Conservation (phyloP, 2,329 filamentous ascomycete species). For the Fragosphaeria purpurea region DNA sequence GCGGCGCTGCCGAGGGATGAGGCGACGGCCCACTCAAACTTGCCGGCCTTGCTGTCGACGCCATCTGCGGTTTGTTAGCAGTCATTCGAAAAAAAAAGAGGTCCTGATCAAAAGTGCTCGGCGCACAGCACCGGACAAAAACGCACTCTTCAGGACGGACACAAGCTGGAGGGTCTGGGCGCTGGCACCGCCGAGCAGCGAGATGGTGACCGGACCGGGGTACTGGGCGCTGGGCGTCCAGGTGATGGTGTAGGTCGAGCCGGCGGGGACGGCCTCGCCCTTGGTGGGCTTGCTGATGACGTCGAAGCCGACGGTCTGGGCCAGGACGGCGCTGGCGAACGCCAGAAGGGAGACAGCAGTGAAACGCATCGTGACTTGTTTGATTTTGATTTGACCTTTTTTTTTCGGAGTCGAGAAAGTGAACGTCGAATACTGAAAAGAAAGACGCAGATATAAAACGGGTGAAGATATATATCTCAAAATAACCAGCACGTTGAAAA, state of each 20-base stretch:
- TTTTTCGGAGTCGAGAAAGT: neutral
- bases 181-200: constrained; percentile 42
- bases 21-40: constrained; percentile 42
- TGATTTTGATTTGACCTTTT: neutral
- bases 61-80: constrained; percentile 25
- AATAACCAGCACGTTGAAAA: no score
- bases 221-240: constrained; percentile 37
- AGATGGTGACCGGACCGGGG: constrained; percentile 38
- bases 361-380: constrained; percentile 43
- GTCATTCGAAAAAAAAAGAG: neutral
- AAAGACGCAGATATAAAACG: neutral
- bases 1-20: constrained; percentile 31
- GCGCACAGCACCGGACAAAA: neutral
- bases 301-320: constrained; percentile 48
- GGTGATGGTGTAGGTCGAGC: constrained; percentile 37
- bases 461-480: no score
- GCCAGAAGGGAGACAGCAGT: constrained; percentile 39
- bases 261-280: constrained; percentile 36
- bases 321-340: constrained; percentile 38
- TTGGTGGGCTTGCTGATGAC: constrained; percentile 37
- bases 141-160: constrained; percentile 41
- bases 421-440: constrained; percentile 1
- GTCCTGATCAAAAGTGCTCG: neutral
- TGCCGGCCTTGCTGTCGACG: constrained; percentile 33
- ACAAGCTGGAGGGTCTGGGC: constrained; percentile 32